Base-by-base conservation (phyloP, 2,329 filamentous ascomycete genomes). In the Waltergamsia citrina region DNA sequence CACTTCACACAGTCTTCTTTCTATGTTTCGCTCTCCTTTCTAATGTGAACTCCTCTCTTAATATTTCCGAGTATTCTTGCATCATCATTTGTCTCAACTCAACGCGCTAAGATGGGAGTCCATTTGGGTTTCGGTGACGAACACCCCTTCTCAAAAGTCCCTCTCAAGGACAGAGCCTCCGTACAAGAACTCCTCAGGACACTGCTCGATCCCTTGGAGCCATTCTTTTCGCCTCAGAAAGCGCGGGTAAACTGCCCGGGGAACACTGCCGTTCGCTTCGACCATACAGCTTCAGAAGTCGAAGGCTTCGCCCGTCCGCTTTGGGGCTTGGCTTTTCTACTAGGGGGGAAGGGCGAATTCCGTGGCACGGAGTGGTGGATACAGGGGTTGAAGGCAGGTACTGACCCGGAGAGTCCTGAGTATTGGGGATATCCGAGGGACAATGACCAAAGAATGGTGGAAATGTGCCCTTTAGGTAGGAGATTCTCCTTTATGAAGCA, bases 361-460 rank as follows among this genome's bases (percentile, higher is more conserved):
- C 60, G 64, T 10, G 74, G 73, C 2, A 74, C 75, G 2, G 58
- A 74, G 35, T 73, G 72, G 55, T 54, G 80, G 72, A 69, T 85
- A 23, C 67, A 81, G 40, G 83, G 83, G 4, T 63, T 88, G 37
- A 73, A 75, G 41, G 68, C 74, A 21, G 84, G 82, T 1, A 86
- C 81, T 0, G 74, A 88, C 45, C 81, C 81, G 0, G 65, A 75
- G 29, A 73, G 62, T 38, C 66, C 72, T 0, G 83, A 87, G 55
- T 88, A 79, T 48, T 90, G 83, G 83, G 83, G 82, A 0, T 77
- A 74, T 36, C 81, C 84, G 42, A 69, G 77, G 43, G 81, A 87
- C 49, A 77, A 80, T 37, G 84, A 88, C 49, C 83, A 88, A 62
- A 66, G 83, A 18, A 88, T 88, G 84, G 84, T 88, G 3, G 84